phyloP scores from a whole-genome alignment of 768 basidiomycete genomes.

The Naganishia friedmannii region DNA sequence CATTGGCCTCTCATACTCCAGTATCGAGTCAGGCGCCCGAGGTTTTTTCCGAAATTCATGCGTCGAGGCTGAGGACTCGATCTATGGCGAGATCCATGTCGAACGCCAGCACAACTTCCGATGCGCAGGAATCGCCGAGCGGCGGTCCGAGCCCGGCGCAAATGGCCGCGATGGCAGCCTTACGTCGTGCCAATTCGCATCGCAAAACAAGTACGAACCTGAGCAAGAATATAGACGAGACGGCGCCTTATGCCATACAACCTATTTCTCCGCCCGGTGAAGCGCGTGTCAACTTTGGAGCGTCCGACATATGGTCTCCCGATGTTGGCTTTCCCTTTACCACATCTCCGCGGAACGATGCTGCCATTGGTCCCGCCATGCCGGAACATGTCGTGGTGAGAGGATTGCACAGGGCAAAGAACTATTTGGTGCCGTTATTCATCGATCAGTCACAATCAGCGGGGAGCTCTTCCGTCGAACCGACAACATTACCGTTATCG shows the following conservation, averaged over 20 bases:
- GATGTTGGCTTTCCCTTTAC: background rate
- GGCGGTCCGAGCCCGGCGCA: constrained; percentile 6
- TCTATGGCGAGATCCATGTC: background rate
- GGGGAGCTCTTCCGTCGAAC: background rate
- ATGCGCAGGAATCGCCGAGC: background rate
- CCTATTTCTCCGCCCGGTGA: background rate
- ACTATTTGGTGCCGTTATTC: constrained; percentile 1
- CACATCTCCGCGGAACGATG: background rate
- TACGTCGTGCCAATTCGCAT: constrained; percentile 16
- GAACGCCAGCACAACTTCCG: background rate
- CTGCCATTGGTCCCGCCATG: background rate
- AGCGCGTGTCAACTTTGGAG: background rate
- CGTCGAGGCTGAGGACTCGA: constrained; percentile 13
- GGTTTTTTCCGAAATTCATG: constrained; percentile 18
- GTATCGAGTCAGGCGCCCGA: constrained; percentile 18
- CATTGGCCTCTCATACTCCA: background rate
- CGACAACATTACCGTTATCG: background rate
- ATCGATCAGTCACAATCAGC: background rate
- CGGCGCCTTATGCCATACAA: background rate
- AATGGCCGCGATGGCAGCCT: constrained; percentile 20
- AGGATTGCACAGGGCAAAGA: background rate
- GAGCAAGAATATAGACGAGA: background rate
- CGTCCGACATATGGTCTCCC: background rate
- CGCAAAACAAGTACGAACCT: background rate
- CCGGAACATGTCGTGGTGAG: background rate